phyloP scores from a whole-genome alignment of 306 rosid species.

The Medicago lupulina region DNA sequence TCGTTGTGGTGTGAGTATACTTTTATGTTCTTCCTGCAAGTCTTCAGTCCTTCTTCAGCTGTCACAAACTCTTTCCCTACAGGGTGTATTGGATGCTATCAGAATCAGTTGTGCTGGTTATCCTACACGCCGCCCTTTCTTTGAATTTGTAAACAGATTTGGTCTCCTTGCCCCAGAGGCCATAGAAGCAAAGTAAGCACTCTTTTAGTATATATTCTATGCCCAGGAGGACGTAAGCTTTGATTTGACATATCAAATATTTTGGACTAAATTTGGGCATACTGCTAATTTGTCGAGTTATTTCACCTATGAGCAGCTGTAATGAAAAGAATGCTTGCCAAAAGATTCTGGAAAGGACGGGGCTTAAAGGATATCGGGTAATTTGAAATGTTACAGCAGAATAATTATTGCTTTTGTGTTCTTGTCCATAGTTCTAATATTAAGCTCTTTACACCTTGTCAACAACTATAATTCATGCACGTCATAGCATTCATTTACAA shows the following conservation, averaged over 20 bases:
- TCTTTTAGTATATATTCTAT: conserved; percentile 40
- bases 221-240: conserved; percentile 24
- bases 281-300: conserved; percentile 44
- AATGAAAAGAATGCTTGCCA: conserved; percentile 80
- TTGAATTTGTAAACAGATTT: conserved; percentile 86
- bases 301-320: conserved; percentile 58
- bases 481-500: conserved; percentile 37
- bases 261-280: conserved; percentile 36
- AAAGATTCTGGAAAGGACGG: conserved; percentile 87
- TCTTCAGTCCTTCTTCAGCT: conserved; percentile 31
- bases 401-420: conserved; percentile 21
- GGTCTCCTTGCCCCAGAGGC: conserved; percentile 85
- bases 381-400: conserved; percentile 38
- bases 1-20: conserved; percentile 97
- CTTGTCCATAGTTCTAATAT: conserved; percentile 18
- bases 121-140: conserved; percentile 92
- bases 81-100: conserved; percentile 99
- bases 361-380: conserved; percentile 97
- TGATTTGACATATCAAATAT: conserved; percentile 30
- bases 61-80: conserved; percentile 40
- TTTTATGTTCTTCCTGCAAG: conserved; percentile 24
- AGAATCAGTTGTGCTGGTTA: conserved; percentile 99
- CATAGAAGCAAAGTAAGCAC: conserved; percentile 75
- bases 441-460: conserved; percentile 21
- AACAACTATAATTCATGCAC: conserved; percentile 32